Percentiles rank a stretch among this genome's conserved stretches.
Evolutionary conservation across 129 eudicot genomes (phyloP).

Genomic region (Artemisia argyi): DNA sequence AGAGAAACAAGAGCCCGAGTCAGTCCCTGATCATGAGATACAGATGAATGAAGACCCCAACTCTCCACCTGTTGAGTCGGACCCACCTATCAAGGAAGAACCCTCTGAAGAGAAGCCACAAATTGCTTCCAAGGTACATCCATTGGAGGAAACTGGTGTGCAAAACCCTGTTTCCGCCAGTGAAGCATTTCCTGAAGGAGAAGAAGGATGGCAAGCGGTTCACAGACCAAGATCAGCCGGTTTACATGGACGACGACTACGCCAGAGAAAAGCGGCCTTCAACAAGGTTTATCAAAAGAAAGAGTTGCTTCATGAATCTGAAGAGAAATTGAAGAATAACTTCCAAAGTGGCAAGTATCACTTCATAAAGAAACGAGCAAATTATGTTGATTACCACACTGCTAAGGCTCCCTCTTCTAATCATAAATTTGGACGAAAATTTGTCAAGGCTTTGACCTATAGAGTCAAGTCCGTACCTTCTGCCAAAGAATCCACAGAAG

Average conservation of each 20-base stretch:
- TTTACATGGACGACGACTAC: slow-evolving; percentile 56
- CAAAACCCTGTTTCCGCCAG: slow-evolving; percentile 38
- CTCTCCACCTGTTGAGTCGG: slow-evolving; percentile 33
- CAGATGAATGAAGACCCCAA: slow-evolving; percentile 30
- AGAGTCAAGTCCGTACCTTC: slow-evolving; percentile 85
- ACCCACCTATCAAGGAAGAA: slow-evolving; percentile 39
- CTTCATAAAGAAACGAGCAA: slow-evolving; percentile 67
- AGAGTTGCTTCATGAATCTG: slow-evolving; percentile 57
- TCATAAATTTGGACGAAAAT: slow-evolving; percentile 72
- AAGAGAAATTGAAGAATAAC: slow-evolving; percentile 58
- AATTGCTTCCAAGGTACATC: slow-evolving; percentile 28
- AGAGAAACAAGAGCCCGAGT: slow-evolving; percentile 36
- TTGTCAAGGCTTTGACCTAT: slow-evolving; percentile 80
- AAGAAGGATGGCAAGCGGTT: slow-evolving; percentile 98
- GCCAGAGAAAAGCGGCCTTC: slow-evolving; percentile 62
- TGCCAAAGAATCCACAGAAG: slow-evolving; percentile 35
- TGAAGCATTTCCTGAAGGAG: slow-evolving; percentile 67
- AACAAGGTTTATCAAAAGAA: slow-evolving; percentile 78
- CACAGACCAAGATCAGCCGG: slow-evolving; percentile 87
- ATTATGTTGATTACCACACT: slow-evolving; percentile 64
- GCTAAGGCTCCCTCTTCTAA: slow-evolving; percentile 59
- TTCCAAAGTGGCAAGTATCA: slow-evolving; percentile 57
- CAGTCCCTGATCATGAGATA: slow-evolving; percentile 36
- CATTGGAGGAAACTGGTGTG: slow-evolving; percentile 34
- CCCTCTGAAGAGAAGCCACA: slow-evolving; percentile 34